These are phyloP conservation scores for Kuraishia piskuri DNA, from an alignment of 805 yeast species.

Conservation along the genomic window DNA sequence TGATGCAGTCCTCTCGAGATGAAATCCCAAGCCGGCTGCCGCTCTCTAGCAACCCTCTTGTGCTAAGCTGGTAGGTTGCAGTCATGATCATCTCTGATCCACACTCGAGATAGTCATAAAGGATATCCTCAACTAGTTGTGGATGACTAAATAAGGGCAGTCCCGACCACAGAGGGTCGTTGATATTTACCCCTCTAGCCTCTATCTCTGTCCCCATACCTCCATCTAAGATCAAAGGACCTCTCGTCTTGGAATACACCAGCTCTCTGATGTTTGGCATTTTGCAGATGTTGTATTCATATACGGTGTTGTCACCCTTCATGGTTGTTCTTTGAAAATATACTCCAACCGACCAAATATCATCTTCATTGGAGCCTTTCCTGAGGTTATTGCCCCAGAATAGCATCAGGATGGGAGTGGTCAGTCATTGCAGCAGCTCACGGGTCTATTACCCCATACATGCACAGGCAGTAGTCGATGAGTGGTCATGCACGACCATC, in stretches of 20 bases:
- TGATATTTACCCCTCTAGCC: conserved; percentile 31
- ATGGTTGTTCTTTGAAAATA: neutral
- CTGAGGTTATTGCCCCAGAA: neutral
- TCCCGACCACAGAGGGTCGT: conserved; percentile 56
- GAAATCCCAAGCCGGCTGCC: conserved; percentile 4
- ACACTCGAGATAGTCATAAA: conserved; percentile 36
- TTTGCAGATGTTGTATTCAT: neutral
- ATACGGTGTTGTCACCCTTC: neutral
- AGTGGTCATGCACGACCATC: no score
- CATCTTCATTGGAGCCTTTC: no score
- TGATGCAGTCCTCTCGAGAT: conserved; percentile 8
- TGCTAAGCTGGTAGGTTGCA: conserved; percentile 54
- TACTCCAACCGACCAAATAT: no score
- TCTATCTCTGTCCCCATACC: conserved; percentile 62
- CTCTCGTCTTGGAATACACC: neutral
- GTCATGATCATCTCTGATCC: conserved; percentile 52
- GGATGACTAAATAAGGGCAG: conserved; percentile 37
- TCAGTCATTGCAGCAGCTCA: neutral
- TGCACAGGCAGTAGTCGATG: no score
- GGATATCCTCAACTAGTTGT: conserved; percentile 34
- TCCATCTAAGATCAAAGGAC: conserved; percentile 37
- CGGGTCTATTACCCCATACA: neutral
- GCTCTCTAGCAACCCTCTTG: conserved; percentile 26
- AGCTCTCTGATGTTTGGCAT: neutral
- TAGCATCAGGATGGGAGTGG: neutral